phyloP scores from a whole-genome alignment of 176 grass and related monocot species.

The Echinochloa phyllopogon region DNA sequence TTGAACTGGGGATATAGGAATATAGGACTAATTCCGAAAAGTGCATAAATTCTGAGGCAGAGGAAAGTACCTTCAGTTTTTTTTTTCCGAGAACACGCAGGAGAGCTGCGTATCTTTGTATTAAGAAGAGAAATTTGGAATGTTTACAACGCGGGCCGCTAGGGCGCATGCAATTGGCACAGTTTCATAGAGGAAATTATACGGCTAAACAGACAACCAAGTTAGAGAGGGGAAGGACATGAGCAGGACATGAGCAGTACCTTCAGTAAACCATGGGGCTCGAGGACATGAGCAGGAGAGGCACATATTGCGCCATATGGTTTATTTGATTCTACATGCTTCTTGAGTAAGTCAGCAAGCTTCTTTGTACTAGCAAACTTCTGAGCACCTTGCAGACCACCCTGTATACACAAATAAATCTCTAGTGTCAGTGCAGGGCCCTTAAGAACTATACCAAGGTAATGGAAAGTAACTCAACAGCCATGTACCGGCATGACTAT shows the following conservation, averaged over 20 bases:
- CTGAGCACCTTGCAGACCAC: conserved; percentile 74
- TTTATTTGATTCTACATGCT: conserved; percentile 66
- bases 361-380: conserved; percentile 66
- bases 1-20: neutral
- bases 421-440: conserved; percentile 6
- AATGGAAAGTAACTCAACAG: conserved; percentile 1
- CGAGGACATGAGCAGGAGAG: conserved; percentile 78
- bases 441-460: neutral
- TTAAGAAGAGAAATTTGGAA: too few relatives aligned
- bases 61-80: conserved; percentile 63
- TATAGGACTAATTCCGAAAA: neutral
- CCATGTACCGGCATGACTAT: conserved; percentile 84
- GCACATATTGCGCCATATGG: conserved; percentile 91
- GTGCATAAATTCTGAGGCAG: neutral
- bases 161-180: too few relatives aligned
- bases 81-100: too few relatives aligned
- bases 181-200: too few relatives aligned
- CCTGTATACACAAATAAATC: conserved; percentile 45
- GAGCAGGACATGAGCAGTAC: too few relatives aligned
- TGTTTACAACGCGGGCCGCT: too few relatives aligned
- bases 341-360: conserved; percentile 72
- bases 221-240: too few relatives aligned
- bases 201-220: too few relatives aligned
- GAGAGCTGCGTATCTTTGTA: too few relatives aligned
- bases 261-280: conserved; percentile 78